Base-by-base conservation (phyloP, 495 filamentous ascomycete species). In the Aspergillus egyptiacus region DNA sequence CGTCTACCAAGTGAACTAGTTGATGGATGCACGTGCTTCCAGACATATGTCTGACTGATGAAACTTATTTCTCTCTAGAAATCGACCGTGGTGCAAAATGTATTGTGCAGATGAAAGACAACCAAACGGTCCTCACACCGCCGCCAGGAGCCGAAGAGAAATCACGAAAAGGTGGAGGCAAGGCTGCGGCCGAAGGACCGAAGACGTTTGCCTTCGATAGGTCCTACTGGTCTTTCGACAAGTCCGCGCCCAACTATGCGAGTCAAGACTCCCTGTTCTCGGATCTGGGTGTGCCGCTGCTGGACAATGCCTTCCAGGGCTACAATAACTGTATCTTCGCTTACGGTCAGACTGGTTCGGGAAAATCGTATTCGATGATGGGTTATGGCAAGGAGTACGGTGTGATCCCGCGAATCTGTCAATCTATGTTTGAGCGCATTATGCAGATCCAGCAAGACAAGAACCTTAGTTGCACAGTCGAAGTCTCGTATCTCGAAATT, bases 251-350 rank as follows among this genome's bases (percentile, higher is more conserved):
- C 0, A 81, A 86, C 66, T 99, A 87, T 67, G 93, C 93, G 39
- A 89, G 90, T 22, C 93, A 99, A 66, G 83, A 91, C 25, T 79
- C 90, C 59, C 74, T 99, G 6, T 93, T 94, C 61, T 73, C 80
- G 23, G 93, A 99, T 63, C 70, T 99, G 50, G 93, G 93, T 46
- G 78, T 78, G 58, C 93, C 93, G 43, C 76, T 99, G 45, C 79
- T 99, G 58, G 91, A 99, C 72, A 97, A 97, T 80, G 94, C 94
- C 23, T 97, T 99, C 59, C 84, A 90, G 59, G 94, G 94, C 22
- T 99, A 96, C 72, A 99, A 99, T 73, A 97, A 97, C 67, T 99
- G 94, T 76, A 99, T 99, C 61, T 99, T 99, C 70, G 94, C 94
- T 3, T 99, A 99, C 63, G 94, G 94, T 32, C 94, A 99, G 70